These are phyloP conservation scores for Pythium aquatile DNA, from an alignment of 352 stramenopile species.

Conservation along the genomic window DNA sequence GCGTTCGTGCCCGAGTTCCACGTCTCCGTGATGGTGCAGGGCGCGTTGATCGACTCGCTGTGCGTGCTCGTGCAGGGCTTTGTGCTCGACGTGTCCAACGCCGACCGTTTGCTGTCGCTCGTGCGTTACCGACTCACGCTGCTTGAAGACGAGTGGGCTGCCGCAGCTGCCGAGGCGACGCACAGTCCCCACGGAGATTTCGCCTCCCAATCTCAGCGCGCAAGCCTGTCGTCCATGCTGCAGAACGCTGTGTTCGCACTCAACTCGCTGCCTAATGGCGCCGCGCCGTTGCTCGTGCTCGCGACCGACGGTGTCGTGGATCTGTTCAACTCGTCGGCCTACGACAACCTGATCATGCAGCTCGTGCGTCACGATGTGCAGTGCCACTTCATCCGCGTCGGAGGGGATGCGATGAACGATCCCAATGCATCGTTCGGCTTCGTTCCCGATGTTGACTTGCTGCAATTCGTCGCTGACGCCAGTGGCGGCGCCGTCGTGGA, in stretches of 20 bases:
- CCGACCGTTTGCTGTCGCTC: slow-evolving; percentile 52
- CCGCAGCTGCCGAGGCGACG: slow-evolving; percentile 8
- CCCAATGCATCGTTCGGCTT: slow-evolving; percentile 79
- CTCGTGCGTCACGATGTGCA: slow-evolving; percentile 87
- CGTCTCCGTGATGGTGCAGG: slow-evolving; percentile 81
- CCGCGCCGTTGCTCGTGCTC: slow-evolving; percentile 77
- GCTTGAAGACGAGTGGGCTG: slow-evolving; percentile 82
- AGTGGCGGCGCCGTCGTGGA: slow-evolving; percentile 70
- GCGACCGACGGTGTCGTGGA: slow-evolving; percentile 87
- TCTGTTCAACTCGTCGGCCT: slow-evolving; percentile 68
- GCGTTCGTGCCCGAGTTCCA: slow-evolving; percentile 68
- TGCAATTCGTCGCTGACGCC: slow-evolving; percentile 74
- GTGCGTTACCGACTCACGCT: slow-evolving; percentile 74
- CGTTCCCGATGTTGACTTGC: slow-evolving; percentile 76
- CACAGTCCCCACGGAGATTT: slow-evolving; percentile 24
- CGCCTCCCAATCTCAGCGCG: slow-evolving; percentile 10
- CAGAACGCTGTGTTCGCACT: slow-evolving; percentile 86
- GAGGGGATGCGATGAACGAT: slow-evolving; percentile 45
- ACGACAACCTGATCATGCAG: slow-evolving; percentile 88
- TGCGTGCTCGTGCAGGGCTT: slow-evolving; percentile 83
- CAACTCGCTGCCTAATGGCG: slow-evolving; percentile 77
- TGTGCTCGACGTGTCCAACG: slow-evolving; percentile 63
- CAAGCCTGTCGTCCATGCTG: slow-evolving; percentile 74
- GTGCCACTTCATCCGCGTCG: slow-evolving; percentile 80
- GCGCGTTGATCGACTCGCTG: slow-evolving; percentile 71